phyloP scores from a whole-genome alignment of 2,329 filamentous ascomycete genomes.

The Cladosporium sp. region DNA sequence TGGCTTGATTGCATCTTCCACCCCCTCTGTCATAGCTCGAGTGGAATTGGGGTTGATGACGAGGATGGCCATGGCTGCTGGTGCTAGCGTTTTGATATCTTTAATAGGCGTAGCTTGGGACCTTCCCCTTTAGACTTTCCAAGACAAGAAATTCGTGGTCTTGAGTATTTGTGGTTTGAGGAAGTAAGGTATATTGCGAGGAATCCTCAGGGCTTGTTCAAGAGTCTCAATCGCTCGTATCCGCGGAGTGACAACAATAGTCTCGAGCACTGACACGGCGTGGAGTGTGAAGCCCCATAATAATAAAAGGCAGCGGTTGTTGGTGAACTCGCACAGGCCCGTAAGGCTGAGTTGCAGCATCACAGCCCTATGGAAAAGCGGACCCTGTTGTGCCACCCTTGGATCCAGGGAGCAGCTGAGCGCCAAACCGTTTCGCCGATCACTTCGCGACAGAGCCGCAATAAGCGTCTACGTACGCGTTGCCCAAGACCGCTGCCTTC shows the following conservation, averaged over 20 bases:
- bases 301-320: background rate
- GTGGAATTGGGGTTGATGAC: slow-evolving; percentile 82
- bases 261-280: background rate
- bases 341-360: slow-evolving; percentile 3
- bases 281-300: background rate
- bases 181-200: background rate
- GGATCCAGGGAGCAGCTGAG: background rate
- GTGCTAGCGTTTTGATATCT: background rate
- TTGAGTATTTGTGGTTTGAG: background rate
- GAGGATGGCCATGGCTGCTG: slow-evolving; percentile 48
- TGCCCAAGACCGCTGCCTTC: background rate
- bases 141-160: background rate
- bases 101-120: background rate
- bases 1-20: slow-evolving; percentile 54
- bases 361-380: slow-evolving; percentile 10
- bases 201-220: background rate
- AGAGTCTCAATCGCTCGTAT: background rate
- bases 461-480: slow-evolving; percentile 13
- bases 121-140: background rate
- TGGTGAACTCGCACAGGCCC: background rate
- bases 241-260: background rate
- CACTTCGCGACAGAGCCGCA: slow-evolving; percentile 11
- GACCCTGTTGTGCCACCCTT: background rate
- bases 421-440: slow-evolving; percentile 11
- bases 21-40: slow-evolving; percentile 67